Percentiles rank a stretch among this genome's conserved stretches.
These are phyloP conservation scores for Phaeosphaeriaceae sp. DNA, from an alignment of 2,329 filamentous ascomycete species.

Conservation along the genomic window DNA sequence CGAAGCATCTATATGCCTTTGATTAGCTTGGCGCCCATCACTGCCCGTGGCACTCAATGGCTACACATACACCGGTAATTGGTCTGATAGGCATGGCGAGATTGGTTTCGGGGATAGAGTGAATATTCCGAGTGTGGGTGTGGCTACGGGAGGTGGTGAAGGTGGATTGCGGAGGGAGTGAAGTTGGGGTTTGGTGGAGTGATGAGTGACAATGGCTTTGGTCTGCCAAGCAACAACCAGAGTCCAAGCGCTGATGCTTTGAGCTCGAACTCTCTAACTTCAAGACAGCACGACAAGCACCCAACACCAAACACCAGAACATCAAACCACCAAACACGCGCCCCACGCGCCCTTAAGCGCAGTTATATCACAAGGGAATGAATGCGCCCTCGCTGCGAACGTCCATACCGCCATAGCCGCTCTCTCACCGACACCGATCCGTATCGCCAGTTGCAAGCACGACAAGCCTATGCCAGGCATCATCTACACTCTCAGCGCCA, in stretches of 20 bases:
- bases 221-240: conserved; percentile 3
- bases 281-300: conserved; percentile 16
- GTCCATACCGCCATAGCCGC: conserved; percentile 1
- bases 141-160: conserved; percentile 36
- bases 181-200: conserved; percentile 30
- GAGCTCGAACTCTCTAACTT: conserved; percentile 24
- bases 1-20: conserved; percentile 64
- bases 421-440: conserved; percentile 11
- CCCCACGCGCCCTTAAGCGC: conserved; percentile 13
- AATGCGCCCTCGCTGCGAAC: conserved; percentile 8
- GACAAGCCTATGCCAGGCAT: conserved; percentile 43
- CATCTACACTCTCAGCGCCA: conserved; percentile 36
- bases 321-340: conserved; percentile 6
- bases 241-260: conserved; percentile 13
- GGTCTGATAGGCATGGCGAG: conserved; percentile 55
- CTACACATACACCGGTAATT: conserved; percentile 57
- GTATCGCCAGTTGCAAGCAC: conserved; percentile 9
- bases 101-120: conserved; percentile 30
- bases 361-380: conserved; percentile 11
- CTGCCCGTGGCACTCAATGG: conserved; percentile 36
- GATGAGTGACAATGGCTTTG: conserved; percentile 28
- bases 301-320: conserved; percentile 3
- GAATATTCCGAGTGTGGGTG: conserved; percentile 36
- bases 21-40: conserved; percentile 31
- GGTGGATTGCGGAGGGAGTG: conserved; percentile 30